phyloP scores from a whole-genome alignment of 108 stramenopile species.

The Cylindrotheca closterium region DNA sequence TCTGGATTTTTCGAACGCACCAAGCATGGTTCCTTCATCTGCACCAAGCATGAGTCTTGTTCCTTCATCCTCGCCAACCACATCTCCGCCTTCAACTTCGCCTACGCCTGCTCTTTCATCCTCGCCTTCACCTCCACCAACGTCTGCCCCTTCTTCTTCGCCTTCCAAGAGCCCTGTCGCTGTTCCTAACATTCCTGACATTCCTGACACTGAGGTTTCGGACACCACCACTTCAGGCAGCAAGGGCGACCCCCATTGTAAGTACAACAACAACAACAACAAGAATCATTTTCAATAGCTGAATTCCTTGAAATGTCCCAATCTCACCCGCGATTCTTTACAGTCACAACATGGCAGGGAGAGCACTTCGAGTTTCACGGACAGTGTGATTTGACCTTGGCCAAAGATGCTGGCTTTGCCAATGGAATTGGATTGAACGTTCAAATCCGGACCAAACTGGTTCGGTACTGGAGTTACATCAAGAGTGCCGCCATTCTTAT shows the following conservation, averaged over 20 bases:
- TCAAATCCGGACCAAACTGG: not conserved
- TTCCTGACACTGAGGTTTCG: too few relatives aligned
- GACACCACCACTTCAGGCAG: not conserved
- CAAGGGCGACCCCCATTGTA: not conserved
- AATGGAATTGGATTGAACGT: not conserved
- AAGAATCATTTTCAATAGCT: not conserved
- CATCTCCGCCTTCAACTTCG: too few relatives aligned
- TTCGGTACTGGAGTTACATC: not conserved
- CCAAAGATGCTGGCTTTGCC: not conserved
- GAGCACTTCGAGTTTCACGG: constrained; percentile 8
- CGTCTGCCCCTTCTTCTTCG: not conserved
- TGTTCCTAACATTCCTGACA: too few relatives aligned
- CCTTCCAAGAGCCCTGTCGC: too few relatives aligned
- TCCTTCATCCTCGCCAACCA: too few relatives aligned
- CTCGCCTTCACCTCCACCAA: not conserved
- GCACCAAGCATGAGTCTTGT: too few relatives aligned
- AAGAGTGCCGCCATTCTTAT: not conserved
- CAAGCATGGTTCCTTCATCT: too few relatives aligned
- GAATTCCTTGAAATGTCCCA: too few relatives aligned
- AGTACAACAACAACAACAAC: not conserved
- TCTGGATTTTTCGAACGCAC: too few relatives aligned
- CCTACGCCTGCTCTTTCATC: not conserved
- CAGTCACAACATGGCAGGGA: not conserved
- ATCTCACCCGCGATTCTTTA: not conserved
- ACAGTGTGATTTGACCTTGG: constrained; percentile 7